Base-by-base conservation (phyloP, 2,329 filamentous ascomycete species). In the Ophiostoma pallidulum region DNA sequence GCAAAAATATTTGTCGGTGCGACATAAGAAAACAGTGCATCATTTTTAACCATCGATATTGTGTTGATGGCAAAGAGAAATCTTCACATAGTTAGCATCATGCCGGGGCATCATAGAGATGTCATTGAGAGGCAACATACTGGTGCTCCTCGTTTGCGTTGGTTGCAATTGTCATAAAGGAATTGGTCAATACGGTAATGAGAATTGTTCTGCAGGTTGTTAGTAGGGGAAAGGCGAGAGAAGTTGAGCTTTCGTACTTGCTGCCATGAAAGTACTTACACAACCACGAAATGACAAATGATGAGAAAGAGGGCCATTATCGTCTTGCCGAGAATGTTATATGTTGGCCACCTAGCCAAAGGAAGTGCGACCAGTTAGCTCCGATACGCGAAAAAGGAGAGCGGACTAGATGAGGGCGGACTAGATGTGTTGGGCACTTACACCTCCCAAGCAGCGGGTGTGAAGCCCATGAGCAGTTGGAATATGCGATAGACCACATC, bases 31-130 rank as follows among this genome's bases (percentile, higher is more conserved):
- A 97, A 97, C 0, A 96, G 71, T 0, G 89, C 86, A 62, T 97
- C 91, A n/a, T 92, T 95, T 64, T 96, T 97, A 55, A 96, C 91
- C 86, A 95, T 94, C 4, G 88, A 94, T 42, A 96, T 94, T 4
- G 91, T 94, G 61, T 96, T 97, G 63, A 97, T 89, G 0, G 91
- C 91, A 60, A 97, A 96, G 3, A 96, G 67, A 61, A 95, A 96
- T 50, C 74, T 77, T 41, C 7, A 4, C 18, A 1, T 10, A 8
- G 57, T 32, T 8, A 46, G 26, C 6, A 7, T 29, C 8, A 38
- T 16, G 13, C 6, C 3, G 13, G 8, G 14, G 26, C 20, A 10
- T 8, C 2, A 13, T 10, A 16, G 4, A 29, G n/a, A 29, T 20
- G n/a, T n/a, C n/a, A 36, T 3, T 16, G 8, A 20, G 6, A 12